Evolutionary conservation across 108 stramenopile genomes (phyloP).

Genomic region (Pseudonitzschia pungens): DNA sequence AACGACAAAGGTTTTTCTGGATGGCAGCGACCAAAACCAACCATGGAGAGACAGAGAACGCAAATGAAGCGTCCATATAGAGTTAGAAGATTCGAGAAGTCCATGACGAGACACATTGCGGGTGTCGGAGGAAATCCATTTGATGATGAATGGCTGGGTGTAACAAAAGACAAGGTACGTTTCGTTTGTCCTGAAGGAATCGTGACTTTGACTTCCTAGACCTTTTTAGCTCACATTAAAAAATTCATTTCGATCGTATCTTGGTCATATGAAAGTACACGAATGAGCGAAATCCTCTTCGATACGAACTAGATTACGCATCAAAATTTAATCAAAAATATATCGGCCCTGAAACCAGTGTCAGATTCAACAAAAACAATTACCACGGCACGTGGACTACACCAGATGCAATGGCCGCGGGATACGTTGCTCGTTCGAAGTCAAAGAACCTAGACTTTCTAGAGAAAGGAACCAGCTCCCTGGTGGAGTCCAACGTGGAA

Average conservation of each 20-base stretch:
- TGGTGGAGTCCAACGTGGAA: conserved; percentile 41
- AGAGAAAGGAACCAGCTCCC: conserved; percentile 38
- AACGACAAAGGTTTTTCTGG: conserved; percentile 11
- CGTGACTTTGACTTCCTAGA: not conserved
- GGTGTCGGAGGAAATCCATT: not conserved
- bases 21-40: not conserved
- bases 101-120: conserved; percentile 14
- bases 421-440: conserved; percentile 38
- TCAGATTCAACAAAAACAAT: conserved; percentile 78
- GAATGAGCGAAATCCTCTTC: conserved; percentile 18
- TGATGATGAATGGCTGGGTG: conserved; percentile 6
- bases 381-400: conserved; percentile 61
- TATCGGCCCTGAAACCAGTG: conserved; percentile 57
- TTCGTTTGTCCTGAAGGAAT: not conserved
- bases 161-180: conserved; percentile 13
- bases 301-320: conserved; percentile 59
- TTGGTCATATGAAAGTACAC: conserved; percentile 5
- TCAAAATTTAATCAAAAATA: conserved; percentile 48
- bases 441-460: conserved; percentile 33
- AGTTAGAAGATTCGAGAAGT: not conserved
- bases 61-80: not conserved
- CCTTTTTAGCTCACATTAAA: conserved; percentile 1
- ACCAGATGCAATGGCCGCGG: conserved; percentile 51
- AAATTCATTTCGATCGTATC: not conserved
- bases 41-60: not conserved